Percentiles rank a stretch among this genome's conserved stretches.
Conservation (phyloP, 768 basidiomycete species). For the Pleurotus ostreatus region DNA sequence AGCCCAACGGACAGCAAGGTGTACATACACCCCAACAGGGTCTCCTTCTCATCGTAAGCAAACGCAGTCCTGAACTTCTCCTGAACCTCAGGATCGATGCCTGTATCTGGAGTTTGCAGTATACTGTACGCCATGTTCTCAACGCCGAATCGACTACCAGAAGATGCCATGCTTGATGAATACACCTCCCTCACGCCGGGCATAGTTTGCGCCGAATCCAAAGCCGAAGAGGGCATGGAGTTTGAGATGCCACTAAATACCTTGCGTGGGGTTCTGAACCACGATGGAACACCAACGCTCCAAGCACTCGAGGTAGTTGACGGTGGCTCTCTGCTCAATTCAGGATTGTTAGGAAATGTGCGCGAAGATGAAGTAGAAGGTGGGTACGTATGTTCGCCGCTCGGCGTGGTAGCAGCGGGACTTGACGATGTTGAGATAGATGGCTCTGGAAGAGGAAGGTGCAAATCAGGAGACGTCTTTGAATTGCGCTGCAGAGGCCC, state of each 20-base stretch:
- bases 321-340: slow-evolving; percentile 41
- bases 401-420: slow-evolving; percentile 20
- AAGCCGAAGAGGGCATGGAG: slow-evolving; percentile 20
- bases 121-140: slow-evolving; percentile 77
- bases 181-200: slow-evolving; percentile 58
- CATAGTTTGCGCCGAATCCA: slow-evolving; percentile 22
- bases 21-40: slow-evolving; percentile 78
- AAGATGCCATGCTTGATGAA: slow-evolving; percentile 34
- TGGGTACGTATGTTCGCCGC: slow-evolving; percentile 71
- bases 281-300: slow-evolving; percentile 68
- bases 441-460: slow-evolving; percentile 11
- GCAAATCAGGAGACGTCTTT: slow-evolving; percentile 38
- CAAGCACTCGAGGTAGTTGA: slow-evolving; percentile 35
- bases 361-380: slow-evolving; percentile 56
- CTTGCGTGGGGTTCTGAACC: slow-evolving; percentile 53
- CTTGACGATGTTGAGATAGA: slow-evolving; percentile 7
- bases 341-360: slow-evolving; percentile 42
- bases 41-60: slow-evolving; percentile 87
- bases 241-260: slow-evolving; percentile 16
- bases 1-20: background rate
- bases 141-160: slow-evolving; percentile 32
- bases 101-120: slow-evolving; percentile 66
- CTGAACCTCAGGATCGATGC: slow-evolving; percentile 55
- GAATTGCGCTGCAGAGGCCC: background rate
- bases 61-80: slow-evolving; percentile 82